Evolutionary conservation across 305 asterid genomes (phyloP).

Genomic region (Striga hermonthica): DNA sequence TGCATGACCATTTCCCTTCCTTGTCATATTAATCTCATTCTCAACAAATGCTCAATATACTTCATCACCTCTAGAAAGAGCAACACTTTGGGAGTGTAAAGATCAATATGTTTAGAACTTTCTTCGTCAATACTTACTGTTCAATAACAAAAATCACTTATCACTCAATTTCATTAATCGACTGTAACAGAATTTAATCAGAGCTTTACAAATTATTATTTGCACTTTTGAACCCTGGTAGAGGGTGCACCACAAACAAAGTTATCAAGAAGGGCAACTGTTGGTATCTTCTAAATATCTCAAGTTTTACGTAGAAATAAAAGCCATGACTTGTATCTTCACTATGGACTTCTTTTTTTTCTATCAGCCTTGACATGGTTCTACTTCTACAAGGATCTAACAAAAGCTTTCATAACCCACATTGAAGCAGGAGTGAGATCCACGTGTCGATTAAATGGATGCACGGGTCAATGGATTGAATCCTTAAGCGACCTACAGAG

Average conservation of each 20-base stretch:
- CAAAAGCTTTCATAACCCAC: background rate
- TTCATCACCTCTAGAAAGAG: conserved; percentile 6
- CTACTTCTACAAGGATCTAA: background rate
- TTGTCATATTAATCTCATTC: background rate
- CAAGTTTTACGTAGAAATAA: too few relatives aligned
- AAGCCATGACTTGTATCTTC: too few relatives aligned
- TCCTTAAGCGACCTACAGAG: background rate
- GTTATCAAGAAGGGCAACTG: background rate
- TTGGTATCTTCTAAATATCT: too few relatives aligned
- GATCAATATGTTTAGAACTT: background rate
- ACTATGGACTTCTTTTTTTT: background rate
- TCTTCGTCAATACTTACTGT: conserved; percentile 2
- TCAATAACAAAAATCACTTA: background rate
- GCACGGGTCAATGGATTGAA: background rate
- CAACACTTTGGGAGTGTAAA: background rate
- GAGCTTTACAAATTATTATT: conserved; percentile 5
- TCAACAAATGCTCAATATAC: background rate
- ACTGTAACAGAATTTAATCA: background rate
- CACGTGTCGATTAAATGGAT: background rate
- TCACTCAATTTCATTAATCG: background rate
- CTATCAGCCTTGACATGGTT: conserved; percentile 15
- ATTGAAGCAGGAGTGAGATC: background rate
- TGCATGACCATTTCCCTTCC: background rate
- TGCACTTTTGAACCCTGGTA: background rate
- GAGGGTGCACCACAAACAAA: conserved; percentile 8